These are phyloP conservation scores for Suillus luteus DNA, from an alignment of 768 basidiomycete genomes.

Conservation along the genomic window DNA sequence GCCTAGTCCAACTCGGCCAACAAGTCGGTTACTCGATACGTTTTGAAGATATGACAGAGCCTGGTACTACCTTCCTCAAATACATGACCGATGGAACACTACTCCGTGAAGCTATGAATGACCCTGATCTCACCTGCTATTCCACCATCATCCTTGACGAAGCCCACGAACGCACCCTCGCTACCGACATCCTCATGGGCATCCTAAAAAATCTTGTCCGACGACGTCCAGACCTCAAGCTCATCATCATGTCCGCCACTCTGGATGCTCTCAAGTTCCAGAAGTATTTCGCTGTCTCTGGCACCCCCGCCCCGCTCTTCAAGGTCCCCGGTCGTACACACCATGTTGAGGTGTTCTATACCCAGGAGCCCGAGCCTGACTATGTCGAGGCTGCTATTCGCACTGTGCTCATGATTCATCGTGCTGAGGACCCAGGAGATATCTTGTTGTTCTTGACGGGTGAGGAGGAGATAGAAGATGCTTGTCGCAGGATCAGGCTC, in stretches of 20 bases:
- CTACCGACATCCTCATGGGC: constrained; percentile 98
- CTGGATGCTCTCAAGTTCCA: constrained; percentile 98
- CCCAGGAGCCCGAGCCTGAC: constrained; percentile 90
- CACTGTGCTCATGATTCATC: constrained; percentile 96
- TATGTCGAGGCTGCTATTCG: constrained; percentile 98
- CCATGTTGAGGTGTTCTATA: constrained; percentile 94
- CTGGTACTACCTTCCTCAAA: constrained; percentile 93
- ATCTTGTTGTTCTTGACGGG: constrained; percentile 94
- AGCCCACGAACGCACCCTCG: constrained; percentile 96
- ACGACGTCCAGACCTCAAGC: constrained; percentile 85
- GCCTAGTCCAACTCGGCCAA: constrained; percentile 82
- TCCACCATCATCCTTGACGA: constrained; percentile 98
- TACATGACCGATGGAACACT: constrained; percentile 99
- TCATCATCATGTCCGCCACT: constrained; percentile 98
- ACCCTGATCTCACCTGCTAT: constrained; percentile 86
- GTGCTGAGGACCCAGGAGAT: constrained; percentile 92
- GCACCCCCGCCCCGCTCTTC: constrained; percentile 70
- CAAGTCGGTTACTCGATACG: constrained; percentile 98
- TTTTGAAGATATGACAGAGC: constrained; percentile 83
- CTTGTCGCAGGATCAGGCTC: constrained; percentile 88
- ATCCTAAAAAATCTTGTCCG: constrained; percentile 84
- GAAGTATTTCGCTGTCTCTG: constrained; percentile 76
- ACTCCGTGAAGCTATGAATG: constrained; percentile 96
- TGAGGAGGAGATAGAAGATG: constrained; percentile 98
- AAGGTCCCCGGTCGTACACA: constrained; percentile 92